These are phyloP conservation scores for Kandelia obovata DNA, from an alignment of 345 rosid genomes.

Conservation along the genomic window DNA sequence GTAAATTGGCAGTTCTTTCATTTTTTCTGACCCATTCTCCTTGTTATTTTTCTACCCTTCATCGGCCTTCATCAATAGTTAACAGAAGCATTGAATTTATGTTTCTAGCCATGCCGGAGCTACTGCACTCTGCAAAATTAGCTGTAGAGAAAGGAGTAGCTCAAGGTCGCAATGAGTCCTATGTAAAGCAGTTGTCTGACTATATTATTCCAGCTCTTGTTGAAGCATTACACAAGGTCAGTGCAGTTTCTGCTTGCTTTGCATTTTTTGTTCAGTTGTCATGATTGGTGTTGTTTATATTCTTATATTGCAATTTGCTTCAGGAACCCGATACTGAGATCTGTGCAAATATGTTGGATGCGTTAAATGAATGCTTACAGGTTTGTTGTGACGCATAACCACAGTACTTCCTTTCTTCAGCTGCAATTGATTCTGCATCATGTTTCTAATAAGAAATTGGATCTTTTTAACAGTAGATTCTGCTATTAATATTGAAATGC, in stretches of 20 bases:
- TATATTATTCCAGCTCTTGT: conserved; percentile 86
- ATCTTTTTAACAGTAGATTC: neutral
- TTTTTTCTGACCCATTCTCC: neutral
- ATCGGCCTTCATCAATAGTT: neutral
- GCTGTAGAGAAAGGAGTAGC: conserved; percentile 88
- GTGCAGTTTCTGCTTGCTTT: neutral
- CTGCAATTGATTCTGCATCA: neutral
- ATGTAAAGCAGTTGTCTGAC: conserved; percentile 90
- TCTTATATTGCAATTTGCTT: conserved; percentile 19
- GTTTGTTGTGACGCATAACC: conserved; percentile 31
- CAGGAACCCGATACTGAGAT: conserved; percentile 99
- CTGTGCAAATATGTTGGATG: conserved; percentile 92
- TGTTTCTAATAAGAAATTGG: neutral
- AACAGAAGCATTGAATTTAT: conserved; percentile 7
- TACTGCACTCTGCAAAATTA: conserved; percentile 88
- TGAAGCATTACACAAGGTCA: conserved; percentile 93
- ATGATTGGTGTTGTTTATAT: neutral
- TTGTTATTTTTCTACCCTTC: conserved; percentile 2
- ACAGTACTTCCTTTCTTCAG: conserved; percentile 1
- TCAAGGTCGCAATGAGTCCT: conserved; percentile 83
- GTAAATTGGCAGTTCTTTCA: conserved; percentile 1
- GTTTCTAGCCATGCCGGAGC: conserved; percentile 91
- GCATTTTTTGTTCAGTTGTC: neutral
- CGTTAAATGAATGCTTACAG: conserved; percentile 96
- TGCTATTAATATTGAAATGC: too few species aligned